Base-by-base conservation (phyloP, 2,329 filamentous ascomycete genomes). In the Trichoderma koningii region DNA sequence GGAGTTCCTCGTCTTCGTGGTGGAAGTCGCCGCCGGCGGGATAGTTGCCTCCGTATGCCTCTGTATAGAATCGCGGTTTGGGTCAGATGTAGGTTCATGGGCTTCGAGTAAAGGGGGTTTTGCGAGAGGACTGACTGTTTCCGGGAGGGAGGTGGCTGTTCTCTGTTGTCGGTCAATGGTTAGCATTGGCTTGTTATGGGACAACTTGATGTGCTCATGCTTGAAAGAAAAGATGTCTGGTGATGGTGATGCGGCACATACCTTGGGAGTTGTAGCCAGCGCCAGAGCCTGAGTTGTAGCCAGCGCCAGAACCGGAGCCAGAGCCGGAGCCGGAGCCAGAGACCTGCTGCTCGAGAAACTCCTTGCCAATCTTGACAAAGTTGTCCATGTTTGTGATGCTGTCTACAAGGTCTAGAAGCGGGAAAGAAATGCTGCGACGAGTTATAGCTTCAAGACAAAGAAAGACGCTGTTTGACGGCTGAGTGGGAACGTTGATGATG, bases 1-100 rank as follows among this genome's bases (percentile, higher is more conserved):
- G 73, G 67, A 83, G 76, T 70, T 85, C 82, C 64, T 84, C 78
- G 70, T 82, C 78, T 67, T 81, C 78, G 67, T 80, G 75, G 64
- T 76, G 68, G 63, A 78, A 73, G 55, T 75, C 76, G 42, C 75
- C 75, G 42, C 75, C 76, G 21, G 55, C 65, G 14, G 65, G 66
- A 59, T 67, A 67, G 48, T 61, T 64, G 6, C 66, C 66, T 44
- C 66, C 68, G 52, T 68, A 55, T 10, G 67, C 55, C 21, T 67
- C 67, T 69, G 26, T 34, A 55, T 9, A 23, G 21, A 34, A 67
- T 64, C 38, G 3, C 26, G 2, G 47, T 21, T 52, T 34, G n/a
- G 7, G 57, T 62, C 19, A 62, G 59, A 14, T 30, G 23, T 38
- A 12, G 10, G 7, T 10, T 47, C 5, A 47, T 26, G 17, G 30